phyloP scores from a whole-genome alignment of 495 filamentous ascomycete species.

The Apodospora peruviana region DNA sequence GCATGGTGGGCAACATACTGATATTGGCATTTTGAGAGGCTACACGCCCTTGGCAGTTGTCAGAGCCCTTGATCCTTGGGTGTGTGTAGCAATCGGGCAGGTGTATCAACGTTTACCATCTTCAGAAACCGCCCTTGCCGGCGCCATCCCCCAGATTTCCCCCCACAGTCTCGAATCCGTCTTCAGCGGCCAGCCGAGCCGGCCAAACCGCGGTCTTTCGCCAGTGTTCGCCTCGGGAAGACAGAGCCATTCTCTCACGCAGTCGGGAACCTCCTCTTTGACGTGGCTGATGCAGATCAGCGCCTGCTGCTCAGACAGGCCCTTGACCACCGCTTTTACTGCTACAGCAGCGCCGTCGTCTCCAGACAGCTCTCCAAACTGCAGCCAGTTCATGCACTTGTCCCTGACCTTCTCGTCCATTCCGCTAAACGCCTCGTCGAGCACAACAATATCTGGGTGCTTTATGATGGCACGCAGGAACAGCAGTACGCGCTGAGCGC shows the following conservation, averaged over 20 bases:
- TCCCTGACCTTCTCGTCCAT: constrained; percentile 79
- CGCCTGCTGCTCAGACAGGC: constrained; percentile 63
- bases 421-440: constrained; percentile 90
- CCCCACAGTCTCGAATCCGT: constrained; percentile 49
- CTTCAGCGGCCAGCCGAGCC: constrained; percentile 50
- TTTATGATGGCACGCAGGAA: constrained; percentile 82
- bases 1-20: no score
- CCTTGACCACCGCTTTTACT: constrained; percentile 39
- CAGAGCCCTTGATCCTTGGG: no score
- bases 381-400: constrained; percentile 75
- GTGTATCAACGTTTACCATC: no score
- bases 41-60: no score
- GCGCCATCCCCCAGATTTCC: constrained; percentile 60
- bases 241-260: constrained; percentile 73
- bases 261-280: constrained; percentile 81
- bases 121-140: no score
- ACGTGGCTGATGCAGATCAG: constrained; percentile 84
- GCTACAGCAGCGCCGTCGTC: constrained; percentile 36
- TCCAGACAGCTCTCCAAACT: constrained; percentile 22
- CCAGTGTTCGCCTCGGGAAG: constrained; percentile 61
- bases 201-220: constrained; percentile 50
- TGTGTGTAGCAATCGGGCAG: no score
- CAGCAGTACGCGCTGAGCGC: constrained; percentile 74
- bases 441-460: constrained; percentile 77
- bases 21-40: no score